A percentile compares a stretch with the other conserved stretches of the same genome.
Conservation (phyloP, 2,329 filamentous ascomycete genomes). For the Penicillium sp. region DNA sequence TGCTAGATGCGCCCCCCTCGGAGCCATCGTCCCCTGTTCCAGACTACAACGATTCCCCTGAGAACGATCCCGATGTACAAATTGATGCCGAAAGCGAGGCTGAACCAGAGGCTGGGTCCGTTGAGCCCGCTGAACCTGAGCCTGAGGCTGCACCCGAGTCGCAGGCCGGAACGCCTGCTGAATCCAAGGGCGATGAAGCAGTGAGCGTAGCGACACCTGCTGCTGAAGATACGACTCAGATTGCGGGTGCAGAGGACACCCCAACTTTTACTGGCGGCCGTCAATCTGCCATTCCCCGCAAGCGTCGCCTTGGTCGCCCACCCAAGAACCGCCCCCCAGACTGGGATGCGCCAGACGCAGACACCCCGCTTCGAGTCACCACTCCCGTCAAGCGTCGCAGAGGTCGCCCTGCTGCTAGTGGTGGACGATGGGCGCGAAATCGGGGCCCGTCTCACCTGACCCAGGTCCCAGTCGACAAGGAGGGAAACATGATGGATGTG, state of each 20-base stretch:
- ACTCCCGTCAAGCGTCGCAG: slow-evolving; percentile 61
- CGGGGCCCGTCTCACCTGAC: slow-evolving; percentile 75
- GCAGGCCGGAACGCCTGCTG: slow-evolving; percentile 22
- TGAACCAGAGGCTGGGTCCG: slow-evolving; percentile 21
- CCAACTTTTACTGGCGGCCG: slow-evolving; percentile 49
- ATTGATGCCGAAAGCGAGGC: slow-evolving; percentile 22
- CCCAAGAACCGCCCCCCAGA: slow-evolving; percentile 82
- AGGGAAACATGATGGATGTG: slow-evolving; percentile 88
- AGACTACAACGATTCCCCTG: slow-evolving; percentile 18
- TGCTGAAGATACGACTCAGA: slow-evolving; percentile 41
- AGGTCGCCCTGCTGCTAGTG: slow-evolving; percentile 55
- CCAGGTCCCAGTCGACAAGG: slow-evolving; percentile 86
- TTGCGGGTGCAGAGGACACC: slow-evolving; percentile 50
- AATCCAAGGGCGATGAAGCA: slow-evolving; percentile 46
- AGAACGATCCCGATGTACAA: slow-evolving; percentile 25
- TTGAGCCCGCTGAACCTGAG: slow-evolving; percentile 28
- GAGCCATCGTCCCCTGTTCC: slow-evolving; percentile 22
- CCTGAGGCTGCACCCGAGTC: slow-evolving; percentile 50
- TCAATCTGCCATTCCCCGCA: slow-evolving; percentile 64
- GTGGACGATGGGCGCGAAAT: slow-evolving; percentile 71
- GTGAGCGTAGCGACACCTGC: slow-evolving; percentile 40
- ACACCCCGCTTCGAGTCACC: slow-evolving; percentile 42
- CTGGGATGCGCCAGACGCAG: slow-evolving; percentile 63
- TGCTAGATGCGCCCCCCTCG: slow-evolving; percentile 28
- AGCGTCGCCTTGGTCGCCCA: slow-evolving; percentile 76